Conservation (phyloP, 352 stramenopile genomes). For the Phytophthora pluvialis region DNA sequence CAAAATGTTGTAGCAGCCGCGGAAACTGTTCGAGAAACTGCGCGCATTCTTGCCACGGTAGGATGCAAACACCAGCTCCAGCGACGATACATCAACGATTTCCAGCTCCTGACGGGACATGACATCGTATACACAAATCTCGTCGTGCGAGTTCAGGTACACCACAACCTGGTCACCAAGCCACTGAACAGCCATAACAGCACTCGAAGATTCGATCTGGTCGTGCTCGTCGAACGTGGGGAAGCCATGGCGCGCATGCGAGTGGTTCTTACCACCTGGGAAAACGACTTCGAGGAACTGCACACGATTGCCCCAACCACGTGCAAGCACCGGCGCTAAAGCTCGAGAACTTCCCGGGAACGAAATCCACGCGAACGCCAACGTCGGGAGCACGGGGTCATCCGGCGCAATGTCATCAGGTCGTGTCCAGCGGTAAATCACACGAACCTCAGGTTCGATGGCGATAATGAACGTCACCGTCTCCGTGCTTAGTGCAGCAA, state of each 20-base stretch:
- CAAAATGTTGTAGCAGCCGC: slow-evolving; percentile 93
- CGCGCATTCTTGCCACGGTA: slow-evolving; percentile 86
- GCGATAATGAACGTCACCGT: slow-evolving; percentile 96
- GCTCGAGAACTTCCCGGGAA: slow-evolving; percentile 84
- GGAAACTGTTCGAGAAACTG: slow-evolving; percentile 90
- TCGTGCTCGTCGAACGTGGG: slow-evolving; percentile 95
- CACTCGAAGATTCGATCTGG: slow-evolving; percentile 89
- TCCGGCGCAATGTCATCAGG: slow-evolving; percentile 73
- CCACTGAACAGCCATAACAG: slow-evolving; percentile 95
- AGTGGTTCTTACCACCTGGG: slow-evolving; percentile 71
- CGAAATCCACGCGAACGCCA: slow-evolving; percentile 95
- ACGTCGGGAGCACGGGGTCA: slow-evolving; percentile 89
- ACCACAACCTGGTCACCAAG: slow-evolving; percentile 95
- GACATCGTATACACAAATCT: slow-evolving; percentile 97
- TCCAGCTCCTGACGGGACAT: slow-evolving; percentile 96
- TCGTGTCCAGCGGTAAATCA: slow-evolving; percentile 94
- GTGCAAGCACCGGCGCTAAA: slow-evolving; percentile 91
- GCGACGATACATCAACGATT: slow-evolving; percentile 93
- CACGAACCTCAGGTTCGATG: slow-evolving; percentile 94
- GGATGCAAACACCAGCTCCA: slow-evolving; percentile 95
- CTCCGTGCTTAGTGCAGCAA: slow-evolving; percentile 85
- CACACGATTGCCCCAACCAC: slow-evolving; percentile 93
- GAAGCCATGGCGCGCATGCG: slow-evolving; percentile 89
- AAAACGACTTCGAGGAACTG: slow-evolving; percentile 93
- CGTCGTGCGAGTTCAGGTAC: slow-evolving; percentile 95